These are phyloP conservation scores for Ceratobasidium sp. DNA, from an alignment of 1,284 basidiomycete genomes.

Conservation along the genomic window DNA sequence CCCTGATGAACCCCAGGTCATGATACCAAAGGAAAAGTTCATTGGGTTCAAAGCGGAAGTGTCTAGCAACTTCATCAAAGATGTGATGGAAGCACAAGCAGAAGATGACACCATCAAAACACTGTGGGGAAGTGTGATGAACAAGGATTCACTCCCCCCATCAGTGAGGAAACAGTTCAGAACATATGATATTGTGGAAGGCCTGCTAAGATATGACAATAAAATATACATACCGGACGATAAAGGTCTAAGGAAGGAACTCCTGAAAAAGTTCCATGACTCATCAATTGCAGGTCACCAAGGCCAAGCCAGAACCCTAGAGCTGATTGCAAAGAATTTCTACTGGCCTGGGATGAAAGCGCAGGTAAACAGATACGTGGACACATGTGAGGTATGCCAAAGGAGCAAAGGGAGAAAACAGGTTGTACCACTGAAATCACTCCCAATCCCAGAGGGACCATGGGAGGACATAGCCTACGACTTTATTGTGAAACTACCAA, in stretches of 20 bases:
- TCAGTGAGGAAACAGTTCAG: slow-evolving; percentile 19
- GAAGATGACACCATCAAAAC: slow-evolving; percentile 1
- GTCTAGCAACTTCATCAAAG: neutral
- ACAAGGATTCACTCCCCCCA: neutral
- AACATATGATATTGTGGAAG: neutral
- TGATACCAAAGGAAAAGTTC: slow-evolving; percentile 4
- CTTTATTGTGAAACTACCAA: too few relatives aligned
- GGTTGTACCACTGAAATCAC: too few relatives aligned
- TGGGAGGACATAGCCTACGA: too few relatives aligned
- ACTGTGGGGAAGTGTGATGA: neutral
- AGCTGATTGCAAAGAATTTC: too few relatives aligned
- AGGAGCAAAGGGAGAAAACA: too few relatives aligned
- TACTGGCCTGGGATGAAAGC: too few relatives aligned
- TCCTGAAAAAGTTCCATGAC: too few relatives aligned
- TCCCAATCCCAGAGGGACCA: too few relatives aligned
- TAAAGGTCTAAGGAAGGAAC: neutral
- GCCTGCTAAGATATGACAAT: neutral
- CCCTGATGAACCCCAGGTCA: slow-evolving; percentile 12
- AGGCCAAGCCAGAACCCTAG: too few relatives aligned
- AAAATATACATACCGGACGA: neutral
- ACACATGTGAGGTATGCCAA: too few relatives aligned
- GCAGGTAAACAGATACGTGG: too few relatives aligned
- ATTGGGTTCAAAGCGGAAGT: neutral
- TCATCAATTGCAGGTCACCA: too few relatives aligned
- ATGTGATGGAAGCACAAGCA: neutral